These are phyloP conservation scores for Ophiognomonia clavigignenti-juglandacearum DNA, from an alignment of 2,329 filamentous ascomycete species.

Conservation along the genomic window DNA sequence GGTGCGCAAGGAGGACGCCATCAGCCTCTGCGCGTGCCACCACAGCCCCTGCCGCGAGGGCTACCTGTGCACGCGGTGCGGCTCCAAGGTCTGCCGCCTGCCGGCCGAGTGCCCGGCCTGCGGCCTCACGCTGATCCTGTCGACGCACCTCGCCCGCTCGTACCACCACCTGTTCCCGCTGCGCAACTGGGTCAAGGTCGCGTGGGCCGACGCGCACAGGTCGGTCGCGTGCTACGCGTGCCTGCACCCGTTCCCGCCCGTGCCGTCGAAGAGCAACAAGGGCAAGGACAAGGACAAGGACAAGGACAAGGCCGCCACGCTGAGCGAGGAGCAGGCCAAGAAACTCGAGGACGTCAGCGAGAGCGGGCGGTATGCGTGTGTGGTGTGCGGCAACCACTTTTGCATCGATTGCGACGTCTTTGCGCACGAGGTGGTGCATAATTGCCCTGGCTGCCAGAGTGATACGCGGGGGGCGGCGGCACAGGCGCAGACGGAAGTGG, in stretches of 20 bases:
- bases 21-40: slow-evolving; percentile 86
- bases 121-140: slow-evolving; percentile 86
- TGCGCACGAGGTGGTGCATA: slow-evolving; percentile 89
- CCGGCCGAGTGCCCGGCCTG: slow-evolving; percentile 90
- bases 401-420: slow-evolving; percentile 98
- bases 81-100: slow-evolving; percentile 80
- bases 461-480: slow-evolving; percentile 30
- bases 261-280: too few relatives aligned
- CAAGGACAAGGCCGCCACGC: slow-evolving; percentile 13
- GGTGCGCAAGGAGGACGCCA: slow-evolving; percentile 52
- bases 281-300: slow-evolving; percentile 16
- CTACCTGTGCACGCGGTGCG: slow-evolving; percentile 86
- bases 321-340: slow-evolving; percentile 17
- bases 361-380: slow-evolving; percentile 83
- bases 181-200: slow-evolving; percentile 84
- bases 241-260: slow-evolving; percentile 62
- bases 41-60: slow-evolving; percentile 76
- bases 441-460: slow-evolving; percentile 84
- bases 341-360: slow-evolving; percentile 67
- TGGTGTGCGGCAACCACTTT: slow-evolving; percentile 83
- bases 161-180: slow-evolving; percentile 92
- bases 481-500: slow-evolving; percentile 1
- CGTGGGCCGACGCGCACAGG: slow-evolving; percentile 66
- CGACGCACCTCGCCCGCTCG: slow-evolving; percentile 86
- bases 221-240: slow-evolving; percentile 75